Base-by-base conservation (phyloP, 345 rosid species). In the Camelina neglecta region DNA sequence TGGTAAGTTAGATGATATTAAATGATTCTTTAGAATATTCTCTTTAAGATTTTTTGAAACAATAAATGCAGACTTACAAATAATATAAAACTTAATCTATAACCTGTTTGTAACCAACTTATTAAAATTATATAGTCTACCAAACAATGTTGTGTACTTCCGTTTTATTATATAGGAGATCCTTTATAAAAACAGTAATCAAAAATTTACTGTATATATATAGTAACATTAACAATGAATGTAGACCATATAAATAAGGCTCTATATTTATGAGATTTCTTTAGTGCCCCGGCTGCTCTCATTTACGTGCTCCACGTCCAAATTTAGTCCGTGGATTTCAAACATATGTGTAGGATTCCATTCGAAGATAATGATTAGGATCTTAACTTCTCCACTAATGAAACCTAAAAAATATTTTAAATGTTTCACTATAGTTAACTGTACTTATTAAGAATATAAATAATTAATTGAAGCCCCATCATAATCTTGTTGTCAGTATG, bases 331-430 rank as follows among this genome's bases (percentile, higher is more conserved):
- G 16, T 13, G 16, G 16, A 44, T 44, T 49, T 49, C 21, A 21
- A 48, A 48, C 23, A 18, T 3, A 8, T 49, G 24, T 48, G 10
- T 48, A n/a, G 10, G 57, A 53, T 11, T 54, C 33, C 33, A 23
- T 11, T 24, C 4, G 59, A 24, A 54, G 59, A 54, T 24, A 21
- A 54, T 11, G 33, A 54, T 54, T 24, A 24, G n/a, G 59, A 24
- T 54, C 59, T 54, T 54, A 54, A 55, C 60, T 5, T 55, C 36
- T 55, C 60, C 36, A 55, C 60, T 55, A 24, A 24, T 55, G 16
- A 12, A 55, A 55, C 60, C 60, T 55, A 55, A 5, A 12, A 24
- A 6, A 24, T 24, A 13, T 55, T 55, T 55, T 29, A 55, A 55
- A 55, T 55, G 26, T 26, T 24, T 24, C 13, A 55, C 13, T 12